phyloP scores from a whole-genome alignment of 2,329 filamentous ascomycete genomes.

The Emergomyces pasteurianus region DNA sequence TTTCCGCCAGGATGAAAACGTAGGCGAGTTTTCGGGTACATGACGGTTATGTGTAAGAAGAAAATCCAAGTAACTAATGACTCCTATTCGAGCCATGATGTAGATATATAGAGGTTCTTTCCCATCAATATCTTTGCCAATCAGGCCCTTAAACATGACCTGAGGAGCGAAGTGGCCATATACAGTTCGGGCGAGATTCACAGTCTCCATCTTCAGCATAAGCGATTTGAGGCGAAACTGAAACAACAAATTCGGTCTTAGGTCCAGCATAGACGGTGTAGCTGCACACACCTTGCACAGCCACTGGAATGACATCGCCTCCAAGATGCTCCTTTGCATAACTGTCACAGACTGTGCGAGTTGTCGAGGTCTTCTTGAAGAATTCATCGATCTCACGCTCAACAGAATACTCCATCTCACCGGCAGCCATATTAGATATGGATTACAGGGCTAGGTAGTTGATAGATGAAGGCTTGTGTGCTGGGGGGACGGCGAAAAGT shows the following conservation, averaged over 20 bases:
- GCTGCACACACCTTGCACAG: conserved; percentile 28
- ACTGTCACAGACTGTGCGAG: neutral
- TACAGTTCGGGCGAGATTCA: conserved; percentile 18
- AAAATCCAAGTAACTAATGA: conserved; percentile 28
- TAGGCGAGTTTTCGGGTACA: conserved; percentile 23
- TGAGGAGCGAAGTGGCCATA: conserved; percentile 13
- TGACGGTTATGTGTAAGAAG: conserved; percentile 21
- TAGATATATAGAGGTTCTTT: neutral
- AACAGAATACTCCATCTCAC: neutral
- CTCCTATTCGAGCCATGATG: neutral
- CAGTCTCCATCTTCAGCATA: conserved; percentile 21
- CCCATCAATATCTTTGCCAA: neutral
- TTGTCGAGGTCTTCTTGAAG: neutral
- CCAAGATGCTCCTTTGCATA: conserved; percentile 20
- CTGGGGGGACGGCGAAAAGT: neutral
- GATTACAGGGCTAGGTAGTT: neutral
- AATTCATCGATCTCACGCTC: neutral
- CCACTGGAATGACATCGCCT: conserved; percentile 21
- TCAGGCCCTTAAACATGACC: neutral
- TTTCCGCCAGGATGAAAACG: conserved; percentile 23
- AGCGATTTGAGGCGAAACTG: conserved; percentile 30
- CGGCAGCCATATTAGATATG: neutral
- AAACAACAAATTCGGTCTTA: conserved; percentile 22
- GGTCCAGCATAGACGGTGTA: conserved; percentile 31
- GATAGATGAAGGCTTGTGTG: neutral